Evolutionary conservation across 768 basidiomycete species (phyloP).

Genomic region (Kwoniella heveanensis): DNA sequence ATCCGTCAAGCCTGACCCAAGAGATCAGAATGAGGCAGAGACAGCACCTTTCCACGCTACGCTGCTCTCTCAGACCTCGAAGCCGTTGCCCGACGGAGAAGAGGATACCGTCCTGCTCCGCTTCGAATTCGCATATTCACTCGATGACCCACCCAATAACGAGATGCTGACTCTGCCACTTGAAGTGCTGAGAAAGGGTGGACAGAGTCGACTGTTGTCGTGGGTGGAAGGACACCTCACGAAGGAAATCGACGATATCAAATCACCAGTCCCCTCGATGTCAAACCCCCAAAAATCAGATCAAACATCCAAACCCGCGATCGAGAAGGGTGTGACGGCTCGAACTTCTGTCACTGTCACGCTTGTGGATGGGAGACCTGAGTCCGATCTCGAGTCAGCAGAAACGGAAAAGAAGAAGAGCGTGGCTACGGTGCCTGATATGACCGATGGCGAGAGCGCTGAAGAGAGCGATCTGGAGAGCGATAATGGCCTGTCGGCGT

Average conservation of each 20-base stretch:
- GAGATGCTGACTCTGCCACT: slow-evolving; percentile 22
- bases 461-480: slow-evolving; percentile 37
- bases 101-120: slow-evolving; percentile 18
- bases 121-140: slow-evolving; percentile 41
- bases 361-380: background rate
- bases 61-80: background rate
- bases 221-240: slow-evolving; percentile 10
- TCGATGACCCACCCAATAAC: slow-evolving; percentile 28
- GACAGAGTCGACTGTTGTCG: background rate
- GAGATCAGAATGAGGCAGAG: background rate
- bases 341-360: too few species aligned
- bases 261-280: background rate
- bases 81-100: background rate
- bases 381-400: background rate
- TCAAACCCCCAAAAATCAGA: background rate
- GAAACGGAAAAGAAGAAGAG: slow-evolving; percentile 4
- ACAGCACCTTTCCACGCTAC: slow-evolving; percentile 12
- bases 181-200: background rate
- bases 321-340: too few species aligned
- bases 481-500: slow-evolving; percentile 35
- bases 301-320: background rate
- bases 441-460: slow-evolving; percentile 48
- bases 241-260: background rate
- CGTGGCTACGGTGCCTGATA: slow-evolving; percentile 30
- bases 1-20: background rate